Conservation (phyloP, 2,329 filamentous ascomycete species). For the Fusarium scirpi region DNA sequence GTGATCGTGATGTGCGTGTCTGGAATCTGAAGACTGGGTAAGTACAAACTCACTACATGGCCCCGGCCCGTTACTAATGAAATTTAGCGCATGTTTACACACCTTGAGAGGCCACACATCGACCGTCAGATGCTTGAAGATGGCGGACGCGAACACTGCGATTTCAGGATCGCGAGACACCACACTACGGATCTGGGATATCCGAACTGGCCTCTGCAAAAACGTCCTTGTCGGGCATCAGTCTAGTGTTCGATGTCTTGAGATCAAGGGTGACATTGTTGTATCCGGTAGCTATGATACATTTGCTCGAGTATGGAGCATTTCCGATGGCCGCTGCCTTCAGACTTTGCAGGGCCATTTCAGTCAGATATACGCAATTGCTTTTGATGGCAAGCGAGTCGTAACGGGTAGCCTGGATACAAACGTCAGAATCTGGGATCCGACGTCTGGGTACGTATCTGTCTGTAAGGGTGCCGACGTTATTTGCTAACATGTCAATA, state of each 20-base stretch:
- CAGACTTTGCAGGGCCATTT: conserved; percentile 94
- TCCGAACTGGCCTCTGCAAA: conserved; percentile 85
- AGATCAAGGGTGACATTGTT: conserved; percentile 95
- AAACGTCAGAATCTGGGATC: conserved; percentile 97
- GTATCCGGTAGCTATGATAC: conserved; percentile 99
- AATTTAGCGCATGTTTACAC: conserved; percentile 75
- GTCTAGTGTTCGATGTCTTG: conserved; percentile 92
- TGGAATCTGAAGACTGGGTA: conserved; percentile 97
- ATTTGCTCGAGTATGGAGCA: conserved; percentile 96
- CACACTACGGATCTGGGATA: conserved; percentile 94
- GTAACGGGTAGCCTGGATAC: conserved; percentile 97
- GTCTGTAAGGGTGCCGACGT: background rate
- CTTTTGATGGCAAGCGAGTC: conserved; percentile 92
- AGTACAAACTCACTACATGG: conserved; percentile 46
- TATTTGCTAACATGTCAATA: conserved; percentile 53
- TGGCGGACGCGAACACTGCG: conserved; percentile 93
- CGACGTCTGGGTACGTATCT: conserved; percentile 77
- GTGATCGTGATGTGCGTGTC: conserved; percentile 94
- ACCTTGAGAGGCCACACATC: conserved; percentile 95
- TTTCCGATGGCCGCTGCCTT: conserved; percentile 92
- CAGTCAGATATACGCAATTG: conserved; percentile 98
- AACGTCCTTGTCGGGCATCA: conserved; percentile 95
- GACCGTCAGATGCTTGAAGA: conserved; percentile 96
- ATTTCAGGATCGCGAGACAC: conserved; percentile 98
- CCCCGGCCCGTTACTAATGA: conserved; percentile 34